phyloP scores from a whole-genome alignment of 1,284 basidiomycete species.

The Coniferiporia sulphurascens region DNA sequence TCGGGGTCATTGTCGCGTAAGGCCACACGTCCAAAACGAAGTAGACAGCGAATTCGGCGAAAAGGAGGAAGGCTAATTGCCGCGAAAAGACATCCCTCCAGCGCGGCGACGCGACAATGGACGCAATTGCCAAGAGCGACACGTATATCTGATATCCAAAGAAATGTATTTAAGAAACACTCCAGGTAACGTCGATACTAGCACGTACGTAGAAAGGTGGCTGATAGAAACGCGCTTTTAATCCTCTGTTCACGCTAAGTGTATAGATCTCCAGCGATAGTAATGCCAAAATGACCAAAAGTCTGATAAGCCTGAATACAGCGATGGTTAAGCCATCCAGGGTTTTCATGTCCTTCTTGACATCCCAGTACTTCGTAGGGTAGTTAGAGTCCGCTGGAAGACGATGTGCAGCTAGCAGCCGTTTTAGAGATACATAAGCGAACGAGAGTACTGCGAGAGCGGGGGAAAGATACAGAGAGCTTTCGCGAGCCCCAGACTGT shows the following conservation, averaged over 20 bases:
- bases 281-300: constrained; percentile 2
- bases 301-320: constrained; percentile 4
- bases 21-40: constrained; percentile 50
- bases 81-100: constrained; percentile 10
- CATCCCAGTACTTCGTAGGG: background rate
- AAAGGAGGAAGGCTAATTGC: constrained; percentile 32
- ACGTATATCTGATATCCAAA: constrained; percentile 17
- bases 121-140: constrained; percentile 21
- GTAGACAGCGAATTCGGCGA: constrained; percentile 39
- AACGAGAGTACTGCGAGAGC: constrained; percentile 3
- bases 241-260: background rate
- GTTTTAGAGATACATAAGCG: background rate
- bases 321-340: constrained; percentile 7
- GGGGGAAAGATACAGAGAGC: constrained; percentile 4
- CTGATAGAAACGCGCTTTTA: background rate
- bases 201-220: constrained; percentile 8
- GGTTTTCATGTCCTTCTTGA: background rate
- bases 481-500: background rate
- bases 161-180: background rate
- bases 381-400: background rate
- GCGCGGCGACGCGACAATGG: constrained; percentile 17
- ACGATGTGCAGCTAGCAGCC: background rate
- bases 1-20: constrained; percentile 36
- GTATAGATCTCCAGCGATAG: constrained; percentile 9
- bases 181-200: background rate